phyloP scores from a whole-genome alignment of 2,329 filamentous ascomycete species.

The Hypoxylon sp. region DNA sequence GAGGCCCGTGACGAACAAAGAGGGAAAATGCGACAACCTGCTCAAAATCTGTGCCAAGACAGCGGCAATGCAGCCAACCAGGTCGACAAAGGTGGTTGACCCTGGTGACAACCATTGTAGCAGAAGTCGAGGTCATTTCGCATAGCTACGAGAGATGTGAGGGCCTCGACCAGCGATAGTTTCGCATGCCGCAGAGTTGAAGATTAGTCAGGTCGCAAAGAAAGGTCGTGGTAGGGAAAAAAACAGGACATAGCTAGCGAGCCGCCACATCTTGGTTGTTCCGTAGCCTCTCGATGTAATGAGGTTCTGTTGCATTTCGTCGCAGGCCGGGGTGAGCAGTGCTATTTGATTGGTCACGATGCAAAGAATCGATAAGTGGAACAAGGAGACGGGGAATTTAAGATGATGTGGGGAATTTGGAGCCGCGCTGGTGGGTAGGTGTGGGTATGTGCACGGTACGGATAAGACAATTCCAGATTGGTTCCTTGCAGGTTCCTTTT shows the following conservation, averaged over 20 bases:
- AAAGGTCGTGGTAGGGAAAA: conserved; percentile 17
- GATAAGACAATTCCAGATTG: conserved; percentile 14
- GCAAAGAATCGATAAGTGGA: conserved; percentile 39
- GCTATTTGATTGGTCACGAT: conserved; percentile 47
- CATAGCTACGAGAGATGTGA: conserved; percentile 4
- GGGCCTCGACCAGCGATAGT: conserved; percentile 20
- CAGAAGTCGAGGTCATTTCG: conserved; percentile 27
- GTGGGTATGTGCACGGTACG: conserved; percentile 9
- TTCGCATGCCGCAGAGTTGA: conserved; percentile 31
- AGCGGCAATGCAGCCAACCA: conserved; percentile 44
- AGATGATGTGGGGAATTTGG: conserved; percentile 32
- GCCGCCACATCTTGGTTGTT: conserved; percentile 44
- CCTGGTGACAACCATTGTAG: conserved; percentile 27
- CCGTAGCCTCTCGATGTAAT: conserved; percentile 41
- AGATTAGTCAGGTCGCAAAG: conserved; percentile 16
- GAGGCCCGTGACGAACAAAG: not conserved
- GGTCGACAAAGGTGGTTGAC: conserved; percentile 5
- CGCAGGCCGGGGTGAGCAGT: conserved; percentile 39
- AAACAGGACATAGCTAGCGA: conserved; percentile 32
- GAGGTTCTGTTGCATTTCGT: conserved; percentile 42
- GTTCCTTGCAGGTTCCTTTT: conserved; percentile 22
- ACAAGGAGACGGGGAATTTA: conserved; percentile 30
- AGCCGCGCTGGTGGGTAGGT: conserved; percentile 21
- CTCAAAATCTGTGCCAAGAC: conserved; percentile 36
- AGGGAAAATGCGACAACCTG: conserved; percentile 4